Evolutionary conservation across 1,284 basidiomycete genomes (phyloP), one percentile per base, ranked within the genome.

Genomic region (Microbotryum saponariae): DNA sequence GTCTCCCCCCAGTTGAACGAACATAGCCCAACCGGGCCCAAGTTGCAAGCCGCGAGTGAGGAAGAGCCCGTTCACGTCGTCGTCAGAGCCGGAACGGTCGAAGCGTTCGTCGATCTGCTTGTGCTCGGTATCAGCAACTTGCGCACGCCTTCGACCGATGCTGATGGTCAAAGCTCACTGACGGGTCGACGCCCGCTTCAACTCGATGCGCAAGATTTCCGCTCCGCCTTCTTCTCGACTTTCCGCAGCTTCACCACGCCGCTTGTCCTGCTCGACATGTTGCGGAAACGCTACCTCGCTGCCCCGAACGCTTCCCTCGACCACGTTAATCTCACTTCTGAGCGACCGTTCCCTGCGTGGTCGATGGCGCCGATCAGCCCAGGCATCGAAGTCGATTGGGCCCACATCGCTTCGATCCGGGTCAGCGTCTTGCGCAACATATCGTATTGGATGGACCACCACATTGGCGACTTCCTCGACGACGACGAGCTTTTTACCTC

Each of bases 321-420:
- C 16, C 47, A 29, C 14, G 29, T 49, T 25, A 53, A 46, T 44
- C 52, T 59, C 45, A 44, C 58, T 2, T 49, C 52, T 29, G 58
- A 56, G n/a, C 25, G 25, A 31, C 58, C 58, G n/a, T 59, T 59
- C 52, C 58, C 58, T 8, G 25, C 58, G 12, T 59, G 58, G 58
- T 59, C 58, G 21, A 49, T 58, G 47, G 47, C 50, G 2, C 56
- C 56, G 2, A n/a, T 27, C 16, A 9, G 9, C 16, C 37, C 16
- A 18, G 16, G 25, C 18, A 23, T 20, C 23, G 53, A 54, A 20
- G 25, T 44, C 42, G 53, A 54, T 18, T 56, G 55, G 55, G 31
- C 42, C 10, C 29, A 21, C 31, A 37, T 48, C 44, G 21, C 51
- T 8, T 25, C n/a, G 27, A 59, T 59, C n/a, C 58, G 58, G 20